Evolutionary conservation across 1,284 basidiomycete genomes (phyloP).

Genomic region (Tausonia pullulans): DNA sequence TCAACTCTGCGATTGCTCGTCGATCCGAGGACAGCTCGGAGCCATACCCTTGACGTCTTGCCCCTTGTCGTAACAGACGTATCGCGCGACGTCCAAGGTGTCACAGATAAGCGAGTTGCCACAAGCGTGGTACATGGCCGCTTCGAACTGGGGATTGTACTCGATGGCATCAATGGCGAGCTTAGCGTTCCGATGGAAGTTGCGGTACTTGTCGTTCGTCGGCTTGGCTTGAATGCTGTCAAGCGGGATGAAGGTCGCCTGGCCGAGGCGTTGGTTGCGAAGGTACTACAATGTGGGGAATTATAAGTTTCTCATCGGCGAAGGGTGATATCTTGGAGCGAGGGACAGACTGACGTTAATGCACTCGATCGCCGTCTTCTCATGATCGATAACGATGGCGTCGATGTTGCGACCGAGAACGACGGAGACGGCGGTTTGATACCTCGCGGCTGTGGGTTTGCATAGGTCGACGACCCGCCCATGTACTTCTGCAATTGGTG

Average conservation of each 20-base stretch:
- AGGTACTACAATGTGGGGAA: constrained; percentile 55
- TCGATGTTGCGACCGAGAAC: constrained; percentile 91
- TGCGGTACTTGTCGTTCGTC: constrained; percentile 86
- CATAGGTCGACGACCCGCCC: constrained; percentile 87
- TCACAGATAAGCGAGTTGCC: constrained; percentile 93
- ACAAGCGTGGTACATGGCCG: constrained; percentile 93
- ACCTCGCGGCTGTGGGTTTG: constrained; percentile 84
- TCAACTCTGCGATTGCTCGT: background rate
- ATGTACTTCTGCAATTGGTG: constrained; percentile 52
- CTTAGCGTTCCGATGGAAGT: constrained; percentile 79
- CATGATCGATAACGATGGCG: constrained; percentile 88
- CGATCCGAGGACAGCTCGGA: background rate
- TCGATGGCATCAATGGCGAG: constrained; percentile 91
- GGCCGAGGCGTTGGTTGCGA: constrained; percentile 84
- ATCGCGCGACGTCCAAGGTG: constrained; percentile 78
- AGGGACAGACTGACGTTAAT: constrained; percentile 55
- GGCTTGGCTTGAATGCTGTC: constrained; percentile 92
- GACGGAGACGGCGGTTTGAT: constrained; percentile 87
- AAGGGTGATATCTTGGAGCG: background rate
- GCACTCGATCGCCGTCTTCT: constrained; percentile 94
- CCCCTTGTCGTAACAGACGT: constrained; percentile 83
- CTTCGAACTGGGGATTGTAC: constrained; percentile 72
- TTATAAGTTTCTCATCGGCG: background rate
- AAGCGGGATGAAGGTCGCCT: constrained; percentile 93
- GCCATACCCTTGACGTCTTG: constrained; percentile 86